These are phyloP conservation scores for Penicillium sp. DNA, from an alignment of 2,329 filamentous ascomycete species.

Conservation along the genomic window DNA sequence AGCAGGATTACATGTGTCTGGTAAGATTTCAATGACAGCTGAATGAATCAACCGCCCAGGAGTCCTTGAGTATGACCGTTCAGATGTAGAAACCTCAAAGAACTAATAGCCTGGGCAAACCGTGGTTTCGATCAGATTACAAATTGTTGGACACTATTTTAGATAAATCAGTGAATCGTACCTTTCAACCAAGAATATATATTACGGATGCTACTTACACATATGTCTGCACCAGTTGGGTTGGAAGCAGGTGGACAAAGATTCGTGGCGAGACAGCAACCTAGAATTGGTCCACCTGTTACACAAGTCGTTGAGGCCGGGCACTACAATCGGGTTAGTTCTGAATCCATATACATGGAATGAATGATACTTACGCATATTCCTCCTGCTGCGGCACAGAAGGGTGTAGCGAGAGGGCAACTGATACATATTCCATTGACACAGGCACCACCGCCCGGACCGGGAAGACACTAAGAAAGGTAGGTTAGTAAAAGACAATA, in stretches of 20 bases:
- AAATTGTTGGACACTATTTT: constrained; percentile 13
- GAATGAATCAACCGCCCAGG: not conserved
- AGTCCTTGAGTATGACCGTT: not conserved
- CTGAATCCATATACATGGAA: not conserved
- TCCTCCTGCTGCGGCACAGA: constrained; percentile 14
- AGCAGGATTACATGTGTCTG: not conserved
- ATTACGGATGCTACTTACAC: constrained; percentile 10
- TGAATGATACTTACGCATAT: constrained; percentile 14
- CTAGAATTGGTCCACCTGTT: constrained; percentile 10
- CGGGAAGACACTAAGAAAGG: constrained; percentile 11
- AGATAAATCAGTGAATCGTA: not conserved
- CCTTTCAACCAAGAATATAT: not conserved
- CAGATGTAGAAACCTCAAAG: not conserved
- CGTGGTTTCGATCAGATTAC: not conserved
- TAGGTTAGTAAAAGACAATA: not conserved
- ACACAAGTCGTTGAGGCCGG: constrained; percentile 12
- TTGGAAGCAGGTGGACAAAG: constrained; percentile 15
- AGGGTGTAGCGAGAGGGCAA: constrained; percentile 8
- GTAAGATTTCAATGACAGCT: not conserved
- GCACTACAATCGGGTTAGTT: constrained; percentile 8
- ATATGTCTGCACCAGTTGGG: constrained; percentile 10
- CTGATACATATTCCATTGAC: constrained; percentile 7
- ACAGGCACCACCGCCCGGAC: constrained; percentile 15
- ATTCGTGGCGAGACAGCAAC: constrained; percentile 14
- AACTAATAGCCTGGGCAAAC: constrained; percentile 3